Conservation (phyloP, 2,329 filamentous ascomycete species). For the Colletotrichum lindemuthianum region DNA sequence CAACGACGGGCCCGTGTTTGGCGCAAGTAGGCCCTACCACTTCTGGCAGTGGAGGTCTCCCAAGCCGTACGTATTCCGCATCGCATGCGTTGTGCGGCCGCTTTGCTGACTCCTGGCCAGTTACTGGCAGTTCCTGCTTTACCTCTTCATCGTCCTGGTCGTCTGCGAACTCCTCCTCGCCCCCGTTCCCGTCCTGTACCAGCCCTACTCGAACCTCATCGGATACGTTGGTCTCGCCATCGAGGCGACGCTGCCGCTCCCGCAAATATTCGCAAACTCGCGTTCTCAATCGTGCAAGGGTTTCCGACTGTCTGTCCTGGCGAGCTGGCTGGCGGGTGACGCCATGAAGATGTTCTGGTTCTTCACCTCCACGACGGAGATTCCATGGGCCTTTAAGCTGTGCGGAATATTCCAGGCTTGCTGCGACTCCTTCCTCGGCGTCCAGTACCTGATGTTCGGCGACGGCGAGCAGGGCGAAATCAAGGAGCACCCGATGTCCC, state of each 20-base stretch:
- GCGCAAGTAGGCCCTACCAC: slow-evolving; percentile 71
- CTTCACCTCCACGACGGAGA: slow-evolving; percentile 74
- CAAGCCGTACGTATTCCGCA: slow-evolving; percentile 63
- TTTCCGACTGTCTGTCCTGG: slow-evolving; percentile 79
- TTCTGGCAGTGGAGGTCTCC: slow-evolving; percentile 86
- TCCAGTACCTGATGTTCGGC: slow-evolving; percentile 79
- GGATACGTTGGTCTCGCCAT: slow-evolving; percentile 81
- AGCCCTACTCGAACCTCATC: slow-evolving; percentile 72
- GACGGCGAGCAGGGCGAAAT: slow-evolving; percentile 53
- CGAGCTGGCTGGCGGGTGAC: slow-evolving; percentile 83
- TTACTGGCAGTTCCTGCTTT: slow-evolving; percentile 82
- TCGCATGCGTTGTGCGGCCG: not conserved
- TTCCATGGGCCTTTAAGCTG: slow-evolving; percentile 83
- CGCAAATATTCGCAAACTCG: slow-evolving; percentile 79
- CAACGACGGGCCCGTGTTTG: slow-evolving; percentile 48
- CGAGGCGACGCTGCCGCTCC: slow-evolving; percentile 83
- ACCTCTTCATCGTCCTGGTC: slow-evolving; percentile 70
- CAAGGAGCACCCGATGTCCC: slow-evolving; percentile 51
- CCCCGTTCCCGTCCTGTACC: slow-evolving; percentile 66
- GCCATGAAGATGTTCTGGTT: slow-evolving; percentile 91
- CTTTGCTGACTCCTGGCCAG: slow-evolving; percentile 47
- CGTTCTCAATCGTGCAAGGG: slow-evolving; percentile 77
- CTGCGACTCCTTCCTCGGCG: slow-evolving; percentile 78
- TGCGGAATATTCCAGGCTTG: slow-evolving; percentile 84
- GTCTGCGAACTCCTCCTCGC: slow-evolving; percentile 75